Evolutionary conservation across 805 yeast species (phyloP), one percentile per base, ranked within the genome.

Genomic region (Lipomyces sp.): DNA sequence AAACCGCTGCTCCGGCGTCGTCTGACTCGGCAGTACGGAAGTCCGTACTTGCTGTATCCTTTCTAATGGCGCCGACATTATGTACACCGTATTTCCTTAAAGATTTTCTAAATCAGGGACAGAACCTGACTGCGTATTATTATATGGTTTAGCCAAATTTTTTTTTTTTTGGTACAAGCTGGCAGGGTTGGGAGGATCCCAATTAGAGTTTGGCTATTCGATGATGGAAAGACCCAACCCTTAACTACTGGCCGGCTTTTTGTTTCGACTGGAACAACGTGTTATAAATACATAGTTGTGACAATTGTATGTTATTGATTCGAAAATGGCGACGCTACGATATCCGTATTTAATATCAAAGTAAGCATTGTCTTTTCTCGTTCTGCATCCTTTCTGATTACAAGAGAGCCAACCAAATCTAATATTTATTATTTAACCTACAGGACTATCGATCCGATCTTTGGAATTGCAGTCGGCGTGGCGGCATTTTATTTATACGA

Each of bases 1-100:
- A 80, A 90, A 94, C 72, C 96, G 84, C 75, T 92, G 96, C 72
- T 94, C 98, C 0, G 97, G 94, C 0, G 97, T 91, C 1, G 93
- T 88, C 74, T 87, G 89, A 10, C 90, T 87, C 2, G 97, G 96
- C 60, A 91, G 83, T 0, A 90, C 87, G 1, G 97, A 90, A 68
- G 86, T 87, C 75, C 90, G 84, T 37, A 84, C 84, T 35, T 86
- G 87, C 34, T 84, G 81, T 7, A 91, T 83, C 76, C 91, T 84
- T 69, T 86, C 88, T 74, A 84, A 82, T 24, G 83, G 80, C 4
- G 96, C 85, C 0, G 97, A 90, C 98, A 92, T 92, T 53, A 13
- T 57, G 32, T 50, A 3, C 18, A 30, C 24, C 24, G 15, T 13
- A n/a, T n/a, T 24, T 13, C 34, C 50, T 39, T 34, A 33, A 15